phyloP scores from a whole-genome alignment of 306 rosid species.

The Arachis stenosperma region DNA sequence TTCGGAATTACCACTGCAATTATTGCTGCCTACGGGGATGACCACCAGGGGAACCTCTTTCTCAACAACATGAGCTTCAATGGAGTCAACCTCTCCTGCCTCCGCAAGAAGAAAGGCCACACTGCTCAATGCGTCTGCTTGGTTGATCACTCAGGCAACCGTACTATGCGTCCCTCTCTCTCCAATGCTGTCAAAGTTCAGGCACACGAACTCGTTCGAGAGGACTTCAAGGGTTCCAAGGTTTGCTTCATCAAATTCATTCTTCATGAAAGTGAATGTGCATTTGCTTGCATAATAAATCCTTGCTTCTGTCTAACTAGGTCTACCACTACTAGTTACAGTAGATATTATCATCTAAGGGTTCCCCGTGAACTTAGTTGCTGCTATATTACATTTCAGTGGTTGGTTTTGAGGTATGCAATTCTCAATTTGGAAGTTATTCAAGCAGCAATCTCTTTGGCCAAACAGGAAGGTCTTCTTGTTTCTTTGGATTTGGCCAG shows the following conservation, averaged over 20 bases:
- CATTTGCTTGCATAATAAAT: slow-evolving; percentile 20
- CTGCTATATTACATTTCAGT: slow-evolving; percentile 61
- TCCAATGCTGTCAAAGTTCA: slow-evolving; percentile 87
- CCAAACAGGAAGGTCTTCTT: slow-evolving; percentile 83
- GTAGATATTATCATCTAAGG: slow-evolving; percentile 13
- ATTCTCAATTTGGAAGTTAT: slow-evolving; percentile 79
- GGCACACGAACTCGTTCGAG: slow-evolving; percentile 76
- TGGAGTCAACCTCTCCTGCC: slow-evolving; percentile 72
- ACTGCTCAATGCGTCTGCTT: slow-evolving; percentile 98
- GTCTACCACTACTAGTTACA: slow-evolving; percentile 38
- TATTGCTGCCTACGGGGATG: slow-evolving; percentile 88
- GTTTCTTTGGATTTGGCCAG: slow-evolving; percentile 98
- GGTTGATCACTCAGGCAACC: slow-evolving; percentile 81
- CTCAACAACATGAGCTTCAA: slow-evolving; percentile 72
- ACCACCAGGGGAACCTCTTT: slow-evolving; percentile 78
- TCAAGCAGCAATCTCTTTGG: slow-evolving; percentile 77
- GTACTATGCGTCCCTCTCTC: slow-evolving; percentile 97
- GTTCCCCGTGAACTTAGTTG: slow-evolving; percentile 41
- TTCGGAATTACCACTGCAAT: slow-evolving; percentile 79
- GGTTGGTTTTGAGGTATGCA: slow-evolving; percentile 85
- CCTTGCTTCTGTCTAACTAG: slow-evolving; percentile 25
- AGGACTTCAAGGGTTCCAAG: slow-evolving; percentile 90
- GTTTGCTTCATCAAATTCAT: slow-evolving; percentile 37
- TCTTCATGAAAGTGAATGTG: slow-evolving; percentile 13
- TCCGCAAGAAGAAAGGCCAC: slow-evolving; percentile 72